Evolutionary conservation across 1,139 yeast genomes (phyloP).

Genomic region (Candida dubliniensis): DNA sequence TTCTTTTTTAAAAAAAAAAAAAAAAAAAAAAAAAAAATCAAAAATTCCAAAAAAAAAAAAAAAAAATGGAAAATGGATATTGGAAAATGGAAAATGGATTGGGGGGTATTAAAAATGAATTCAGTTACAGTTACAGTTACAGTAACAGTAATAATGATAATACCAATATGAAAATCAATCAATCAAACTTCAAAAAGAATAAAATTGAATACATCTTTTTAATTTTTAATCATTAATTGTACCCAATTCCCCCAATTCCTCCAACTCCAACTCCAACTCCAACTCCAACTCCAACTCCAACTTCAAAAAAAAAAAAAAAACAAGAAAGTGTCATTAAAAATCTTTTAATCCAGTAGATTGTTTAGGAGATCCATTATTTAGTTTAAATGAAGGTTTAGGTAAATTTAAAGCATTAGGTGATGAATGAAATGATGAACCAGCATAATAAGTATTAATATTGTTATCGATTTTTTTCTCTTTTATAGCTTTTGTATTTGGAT

Average conservation of each 20-base stretch:
- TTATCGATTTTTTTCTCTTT: constrained; percentile 25
- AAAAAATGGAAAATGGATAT: not conserved
- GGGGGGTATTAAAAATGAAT: too few species aligned
- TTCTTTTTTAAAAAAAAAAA: not conserved
- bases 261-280: too few species aligned
- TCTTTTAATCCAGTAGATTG: constrained; percentile 7
- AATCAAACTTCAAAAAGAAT: too few species aligned
- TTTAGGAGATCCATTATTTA: constrained; percentile 5
- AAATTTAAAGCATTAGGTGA: constrained; percentile 58
- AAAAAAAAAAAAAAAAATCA: not conserved
- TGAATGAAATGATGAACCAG: constrained; percentile 59
- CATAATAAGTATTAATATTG: constrained; percentile 34
- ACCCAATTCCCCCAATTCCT: too few species aligned
- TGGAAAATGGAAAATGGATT: too few species aligned
- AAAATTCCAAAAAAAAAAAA: constrained; percentile 1
- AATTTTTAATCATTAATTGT: too few species aligned
- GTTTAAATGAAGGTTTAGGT: constrained; percentile 54
- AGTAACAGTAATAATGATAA: too few species aligned
- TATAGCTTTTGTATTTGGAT: constrained; percentile 15
- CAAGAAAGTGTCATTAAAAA: not conserved
- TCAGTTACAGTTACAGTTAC: too few species aligned
- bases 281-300: too few species aligned
- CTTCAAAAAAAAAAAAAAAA: not conserved
- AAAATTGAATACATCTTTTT: too few species aligned
- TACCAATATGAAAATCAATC: too few species aligned